Conservation (phyloP, 1,284 basidiomycete species). For the Cryptococcus sp. region DNA sequence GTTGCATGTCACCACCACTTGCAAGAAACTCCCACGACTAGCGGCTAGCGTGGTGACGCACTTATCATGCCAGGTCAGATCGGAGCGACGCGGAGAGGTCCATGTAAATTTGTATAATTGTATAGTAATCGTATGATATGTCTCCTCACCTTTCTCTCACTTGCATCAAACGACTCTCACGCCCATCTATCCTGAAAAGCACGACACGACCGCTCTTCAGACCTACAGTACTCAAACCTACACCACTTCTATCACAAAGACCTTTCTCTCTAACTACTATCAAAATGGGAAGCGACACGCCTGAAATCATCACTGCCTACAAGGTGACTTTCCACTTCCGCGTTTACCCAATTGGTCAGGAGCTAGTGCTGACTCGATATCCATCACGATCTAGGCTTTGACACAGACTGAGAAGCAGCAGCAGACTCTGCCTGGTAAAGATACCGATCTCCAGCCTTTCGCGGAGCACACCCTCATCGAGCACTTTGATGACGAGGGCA, state of each 20-base stretch:
- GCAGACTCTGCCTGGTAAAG: constrained; percentile 58
- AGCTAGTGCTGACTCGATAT: background rate
- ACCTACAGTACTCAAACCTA: constrained; percentile 1
- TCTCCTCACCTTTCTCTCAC: constrained; percentile 1
- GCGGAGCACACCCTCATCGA: constrained; percentile 62
- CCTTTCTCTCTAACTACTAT: constrained; percentile 17
- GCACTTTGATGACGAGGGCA: constrained; percentile 63
- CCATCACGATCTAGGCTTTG: constrained; percentile 20
- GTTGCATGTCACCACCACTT: no score
- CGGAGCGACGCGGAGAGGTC: no score
- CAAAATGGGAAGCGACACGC: constrained; percentile 33
- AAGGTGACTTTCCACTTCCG: constrained; percentile 16
- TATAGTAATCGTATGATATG: background rate
- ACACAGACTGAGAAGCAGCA: constrained; percentile 46
- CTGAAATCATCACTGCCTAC: constrained; percentile 44
- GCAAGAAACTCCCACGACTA: no score
- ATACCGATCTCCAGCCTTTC: constrained; percentile 58
- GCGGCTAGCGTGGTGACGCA: no score
- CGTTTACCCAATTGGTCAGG: background rate
- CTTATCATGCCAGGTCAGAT: no score
- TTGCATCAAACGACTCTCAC: constrained; percentile 4
- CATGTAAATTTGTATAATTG: no score
- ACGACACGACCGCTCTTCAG: background rate
- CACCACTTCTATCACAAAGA: constrained; percentile 8
- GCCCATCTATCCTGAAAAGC: constrained; percentile 4